Evolutionary conservation across 768 basidiomycete genomes (phyloP).

Genomic region (Rhodotorula graminis): DNA sequence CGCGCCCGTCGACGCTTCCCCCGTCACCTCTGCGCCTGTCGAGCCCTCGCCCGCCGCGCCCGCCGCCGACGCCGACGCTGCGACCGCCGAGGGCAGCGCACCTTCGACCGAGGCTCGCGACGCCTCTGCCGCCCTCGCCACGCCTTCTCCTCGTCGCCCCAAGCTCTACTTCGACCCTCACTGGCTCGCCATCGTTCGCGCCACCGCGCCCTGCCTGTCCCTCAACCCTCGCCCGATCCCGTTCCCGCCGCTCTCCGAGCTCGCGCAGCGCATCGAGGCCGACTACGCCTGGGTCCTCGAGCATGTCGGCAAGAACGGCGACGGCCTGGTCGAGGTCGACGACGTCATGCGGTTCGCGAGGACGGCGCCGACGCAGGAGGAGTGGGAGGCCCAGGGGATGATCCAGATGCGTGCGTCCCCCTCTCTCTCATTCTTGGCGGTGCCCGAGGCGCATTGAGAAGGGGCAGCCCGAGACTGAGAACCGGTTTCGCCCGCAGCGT

Average conservation of each 20-base stretch:
- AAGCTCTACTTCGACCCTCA: conserved; percentile 70
- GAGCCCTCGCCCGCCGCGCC: background rate
- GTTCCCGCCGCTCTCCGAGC: conserved; percentile 60
- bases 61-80: background rate
- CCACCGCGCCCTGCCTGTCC: conserved; percentile 74
- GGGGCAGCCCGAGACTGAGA: too few relatives aligned
- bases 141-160: conserved; percentile 1
- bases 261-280: conserved; percentile 53
- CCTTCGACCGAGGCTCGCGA: conserved; percentile 31
- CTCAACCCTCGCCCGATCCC: conserved; percentile 52
- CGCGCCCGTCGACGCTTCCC: too few relatives aligned
- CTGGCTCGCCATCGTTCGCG: conserved; percentile 90
- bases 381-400: conserved; percentile 51
- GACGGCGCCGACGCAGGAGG: conserved; percentile 52
- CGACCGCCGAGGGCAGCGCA: background rate
- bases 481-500: conserved; percentile 53
- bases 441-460: too few relatives aligned
- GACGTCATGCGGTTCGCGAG: conserved; percentile 63
- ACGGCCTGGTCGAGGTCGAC: conserved; percentile 50
- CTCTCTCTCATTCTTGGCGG: too few relatives aligned
- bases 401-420: conserved; percentile 48
- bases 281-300: conserved; percentile 65
- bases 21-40: background rate
- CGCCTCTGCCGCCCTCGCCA: background rate
- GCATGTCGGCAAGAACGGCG: conserved; percentile 38